Evolutionary conservation across 2,329 filamentous ascomycete genomes (phyloP), one percentile per base, ranked within the genome.

Genomic region (Penicillium occitanis): DNA sequence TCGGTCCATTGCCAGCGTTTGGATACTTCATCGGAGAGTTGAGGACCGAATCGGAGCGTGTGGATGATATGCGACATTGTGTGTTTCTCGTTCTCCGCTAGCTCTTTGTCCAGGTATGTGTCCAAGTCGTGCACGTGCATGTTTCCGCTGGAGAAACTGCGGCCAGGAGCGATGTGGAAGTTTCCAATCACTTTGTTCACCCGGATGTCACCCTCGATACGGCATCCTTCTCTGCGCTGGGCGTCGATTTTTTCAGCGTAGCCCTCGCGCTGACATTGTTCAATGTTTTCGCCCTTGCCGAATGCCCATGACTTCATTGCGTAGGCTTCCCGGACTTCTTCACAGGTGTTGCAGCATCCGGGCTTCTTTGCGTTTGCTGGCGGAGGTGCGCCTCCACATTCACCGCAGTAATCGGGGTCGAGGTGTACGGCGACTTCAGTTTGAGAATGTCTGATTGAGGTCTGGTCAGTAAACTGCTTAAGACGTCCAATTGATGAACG

Each of bases 101-200:
- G 67, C 22, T 71, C 72, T 25, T 85, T 86, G 70, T 94, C 89
- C 83, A 92, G 91, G 85, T 97, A 99, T 83, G 95, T 96, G 79
- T 97, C 93, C 69, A 99, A 84, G 76, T 99, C 96, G 82, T 99
- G 95, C 22, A 97, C 92, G 81, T 99, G 95, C 87, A 98, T 90
- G 82, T 97, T 96, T 71, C 92, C 93, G 75, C 91, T 96, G 79
- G 91, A 96, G 86, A 98, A 98, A 78, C 90, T 94, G 80, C 94
- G 92, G 73, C 95, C 95, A 1, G 95, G 95, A 0, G 96, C 95
- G 73, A 99, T 90, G 80, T 99, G 95, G 86, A 99, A 99, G 83
- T 99, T 99, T 65, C 95, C 95, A 64, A 99, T 87, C 30, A 99
- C 95, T 82, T 99, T 99, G 85, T 99, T 99, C 71, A 99, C 96